Evolutionary conservation across 2,329 filamentous ascomycete genomes (phyloP), one percentile per base, ranked within the genome.

Genomic region (Byssoonygena ceratinophila): DNA sequence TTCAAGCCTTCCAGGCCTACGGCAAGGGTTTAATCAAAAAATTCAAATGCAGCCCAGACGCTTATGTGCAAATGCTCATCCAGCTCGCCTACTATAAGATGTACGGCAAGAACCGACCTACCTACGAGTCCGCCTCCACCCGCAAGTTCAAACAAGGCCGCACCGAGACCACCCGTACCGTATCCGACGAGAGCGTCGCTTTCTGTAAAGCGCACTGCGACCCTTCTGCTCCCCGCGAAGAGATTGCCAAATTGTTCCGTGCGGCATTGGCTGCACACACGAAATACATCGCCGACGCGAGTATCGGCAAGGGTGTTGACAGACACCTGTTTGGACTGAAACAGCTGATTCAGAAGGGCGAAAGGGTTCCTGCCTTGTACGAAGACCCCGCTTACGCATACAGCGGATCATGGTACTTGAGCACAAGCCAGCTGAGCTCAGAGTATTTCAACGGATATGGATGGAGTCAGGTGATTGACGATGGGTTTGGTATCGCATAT

Each of bases 401-500:
- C 76, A 90, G 84, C 54, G 76, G 78, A 64, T 88, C 84, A 12
- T 98, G 92, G 92, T 95, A 82, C 72, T 76, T 98, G 54, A 91
- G 84, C 25, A 88, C 83, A 25, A 88, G 82, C 56, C 94, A 98
- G 74, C 75, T 98, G 67, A 92, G 85, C 71, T 90, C 84, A 31
- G 94, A 98, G 75, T 96, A 87, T 76, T 98, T 97, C 73, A 98
- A 98, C 68, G 92, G 94, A 22, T 98, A 98, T 71, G 92, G 92
- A 43, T 98, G 92, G 92, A 92, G 86, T 66, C 91, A 98, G 75
- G 92, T 98, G 49, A 85, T 97, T 52, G 90, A 97, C 64, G 87
- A 85, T 55, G 92, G 92, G 27, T 98, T 92, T 72, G 92, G 92
- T 59, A 94, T 98, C 66, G 92, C 92, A 36, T 98, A 98, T 69